A percentile compares a stretch with the other conserved stretches of the same genome.
These are phyloP conservation scores for Fistulifera solaris DNA, from an alignment of 108 stramenopile species.

Conservation along the genomic window DNA sequence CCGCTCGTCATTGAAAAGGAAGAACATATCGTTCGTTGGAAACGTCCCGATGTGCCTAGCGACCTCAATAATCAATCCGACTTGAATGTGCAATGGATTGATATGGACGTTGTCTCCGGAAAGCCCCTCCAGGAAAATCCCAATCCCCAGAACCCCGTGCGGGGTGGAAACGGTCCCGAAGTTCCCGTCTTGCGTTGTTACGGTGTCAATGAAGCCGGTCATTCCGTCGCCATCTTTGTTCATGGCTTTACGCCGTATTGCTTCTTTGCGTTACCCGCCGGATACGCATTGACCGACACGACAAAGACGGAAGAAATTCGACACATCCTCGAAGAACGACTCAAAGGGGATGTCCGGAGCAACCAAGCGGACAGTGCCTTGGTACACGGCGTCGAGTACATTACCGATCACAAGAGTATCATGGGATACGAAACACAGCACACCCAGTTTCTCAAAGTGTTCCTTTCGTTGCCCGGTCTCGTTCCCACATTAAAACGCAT, in stretches of 20 bases:
- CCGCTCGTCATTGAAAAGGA: conserved; percentile 10
- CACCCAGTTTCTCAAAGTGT: conserved; percentile 77
- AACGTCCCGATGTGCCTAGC: conserved; percentile 3
- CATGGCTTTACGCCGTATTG: conserved; percentile 97
- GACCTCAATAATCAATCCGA: conserved; percentile 27
- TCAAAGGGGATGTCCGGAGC: conserved; percentile 22
- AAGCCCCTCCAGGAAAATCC: conserved; percentile 64
- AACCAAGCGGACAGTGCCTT: background rate
- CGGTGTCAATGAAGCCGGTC: conserved; percentile 89
- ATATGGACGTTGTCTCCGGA: conserved; percentile 91
- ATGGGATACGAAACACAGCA: conserved; percentile 84
- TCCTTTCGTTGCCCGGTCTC: conserved; percentile 85
- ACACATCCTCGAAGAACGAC: conserved; percentile 13
- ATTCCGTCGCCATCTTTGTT: conserved; percentile 85
- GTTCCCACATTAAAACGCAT: conserved; percentile 85
- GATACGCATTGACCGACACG: conserved; percentile 33
- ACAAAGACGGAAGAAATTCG: conserved; percentile 27
- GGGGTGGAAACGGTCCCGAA: conserved; percentile 47
- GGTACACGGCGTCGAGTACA: conserved; percentile 42
- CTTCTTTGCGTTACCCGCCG: conserved; percentile 73
- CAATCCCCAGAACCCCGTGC: conserved; percentile 35
- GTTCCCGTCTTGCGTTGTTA: conserved; percentile 93
- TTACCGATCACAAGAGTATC: conserved; percentile 57
- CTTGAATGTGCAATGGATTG: conserved; percentile 89
- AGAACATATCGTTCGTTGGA: conserved; percentile 15